Percentiles rank a stretch among this genome's conserved stretches.
Conservation (phyloP, 768 basidiomycete species). For the Hemileccinum impolitum region DNA sequence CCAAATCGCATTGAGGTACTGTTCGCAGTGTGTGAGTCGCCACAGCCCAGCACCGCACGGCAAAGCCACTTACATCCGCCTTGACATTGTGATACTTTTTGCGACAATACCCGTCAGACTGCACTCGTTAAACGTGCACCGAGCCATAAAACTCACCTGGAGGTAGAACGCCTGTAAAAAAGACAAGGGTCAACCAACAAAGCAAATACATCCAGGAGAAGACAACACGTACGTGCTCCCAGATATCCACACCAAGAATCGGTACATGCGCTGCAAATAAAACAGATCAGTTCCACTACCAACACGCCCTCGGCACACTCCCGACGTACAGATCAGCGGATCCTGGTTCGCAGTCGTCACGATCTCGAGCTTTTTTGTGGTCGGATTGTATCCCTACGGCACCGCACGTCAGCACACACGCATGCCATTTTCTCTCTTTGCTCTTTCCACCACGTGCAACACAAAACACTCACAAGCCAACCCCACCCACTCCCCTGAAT, state of each 20-base stretch:
- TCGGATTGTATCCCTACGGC: constrained; percentile 63
- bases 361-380: constrained; percentile 76
- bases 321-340: constrained; percentile 63
- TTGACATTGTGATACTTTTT: constrained; percentile 90
- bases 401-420: background rate
- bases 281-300: constrained; percentile 1
- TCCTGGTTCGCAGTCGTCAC: constrained; percentile 97
- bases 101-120: constrained; percentile 16
- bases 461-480: constrained; percentile 67
- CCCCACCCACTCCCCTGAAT: constrained; percentile 99
- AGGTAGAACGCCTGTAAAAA: constrained; percentile 62
- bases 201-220: too few relatives aligned
- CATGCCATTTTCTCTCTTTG: background rate
- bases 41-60: background rate
- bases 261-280: constrained; percentile 73
- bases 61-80: constrained; percentile 65
- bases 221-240: constrained; percentile 74
- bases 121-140: background rate
- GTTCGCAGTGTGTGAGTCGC: constrained; percentile 6
- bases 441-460: background rate
- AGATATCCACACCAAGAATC: constrained; percentile 95
- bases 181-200: constrained; percentile 3
- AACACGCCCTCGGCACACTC: background rate
- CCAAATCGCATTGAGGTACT: constrained; percentile 97
- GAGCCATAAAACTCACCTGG: constrained; percentile 14